These are phyloP conservation scores for Gnomoniopsis smithogilvyi DNA, from an alignment of 2,329 filamentous ascomycete genomes.

Conservation along the genomic window DNA sequence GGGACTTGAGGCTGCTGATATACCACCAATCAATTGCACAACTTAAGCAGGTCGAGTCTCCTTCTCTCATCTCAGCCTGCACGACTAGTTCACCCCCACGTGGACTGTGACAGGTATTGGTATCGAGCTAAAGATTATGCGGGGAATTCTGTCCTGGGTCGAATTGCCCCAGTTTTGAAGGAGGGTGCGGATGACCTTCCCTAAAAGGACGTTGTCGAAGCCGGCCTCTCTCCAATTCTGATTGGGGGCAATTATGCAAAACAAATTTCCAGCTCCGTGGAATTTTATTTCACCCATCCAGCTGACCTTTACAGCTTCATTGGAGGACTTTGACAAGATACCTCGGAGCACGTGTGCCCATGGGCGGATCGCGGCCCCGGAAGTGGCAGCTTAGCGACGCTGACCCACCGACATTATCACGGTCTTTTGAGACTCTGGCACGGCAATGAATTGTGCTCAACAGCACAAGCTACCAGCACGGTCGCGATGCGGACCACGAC, in stretches of 20 bases:
- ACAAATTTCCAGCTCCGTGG: too few species aligned
- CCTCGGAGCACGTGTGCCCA: not conserved
- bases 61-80: not conserved
- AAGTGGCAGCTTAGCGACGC: not conserved
- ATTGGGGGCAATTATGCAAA: not conserved
- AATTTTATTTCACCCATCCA: not conserved
- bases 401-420: not conserved
- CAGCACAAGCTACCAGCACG: not conserved
- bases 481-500: not conserved
- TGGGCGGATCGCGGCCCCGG: not conserved
- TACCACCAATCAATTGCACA: not conserved
- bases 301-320: not conserved
- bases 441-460: not conserved
- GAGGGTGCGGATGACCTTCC: not conserved
- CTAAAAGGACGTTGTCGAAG: not conserved
- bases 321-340: slow-evolving; percentile 5
- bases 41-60: not conserved
- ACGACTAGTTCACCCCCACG: not conserved
- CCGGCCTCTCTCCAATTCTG: not conserved
- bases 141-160: not conserved
- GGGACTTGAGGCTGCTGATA: not conserved
- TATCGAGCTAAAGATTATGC: not conserved
- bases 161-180: not conserved
- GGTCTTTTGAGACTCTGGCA: not conserved
- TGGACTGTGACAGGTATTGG: not conserved